phyloP scores from a whole-genome alignment of 2,329 filamentous ascomycete species.

The Furcasterigmium sp. region DNA sequence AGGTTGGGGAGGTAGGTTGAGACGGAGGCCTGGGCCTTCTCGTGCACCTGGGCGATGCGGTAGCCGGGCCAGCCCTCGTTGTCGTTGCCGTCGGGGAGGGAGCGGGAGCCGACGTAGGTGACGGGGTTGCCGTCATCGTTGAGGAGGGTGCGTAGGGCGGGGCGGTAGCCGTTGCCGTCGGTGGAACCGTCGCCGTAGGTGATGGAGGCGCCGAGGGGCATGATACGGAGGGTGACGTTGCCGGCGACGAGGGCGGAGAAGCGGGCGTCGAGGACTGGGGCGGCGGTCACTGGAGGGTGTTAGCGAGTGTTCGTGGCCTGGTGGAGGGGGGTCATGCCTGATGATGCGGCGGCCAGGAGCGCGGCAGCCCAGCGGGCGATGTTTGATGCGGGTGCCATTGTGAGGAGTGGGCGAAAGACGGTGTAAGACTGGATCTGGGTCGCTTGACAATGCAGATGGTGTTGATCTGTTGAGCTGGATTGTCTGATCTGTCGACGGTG shows the following conservation, averaged over 20 bases:
- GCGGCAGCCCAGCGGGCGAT: slow-evolving; percentile 4
- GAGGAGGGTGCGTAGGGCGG: slow-evolving; percentile 23
- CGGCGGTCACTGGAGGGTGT: slow-evolving; percentile 7
- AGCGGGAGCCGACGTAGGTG: slow-evolving; percentile 35
- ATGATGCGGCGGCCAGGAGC: slow-evolving; percentile 5
- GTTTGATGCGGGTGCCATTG: slow-evolving; percentile 4
- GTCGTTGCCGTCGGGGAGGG: slow-evolving; percentile 33
- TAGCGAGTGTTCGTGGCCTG: not conserved
- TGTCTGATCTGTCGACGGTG: too few relatives aligned
- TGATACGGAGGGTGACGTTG: slow-evolving; percentile 30
- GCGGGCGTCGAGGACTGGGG: slow-evolving; percentile 6
- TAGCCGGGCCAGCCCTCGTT: slow-evolving; percentile 39
- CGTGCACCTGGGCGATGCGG: slow-evolving; percentile 31
- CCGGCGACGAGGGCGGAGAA: slow-evolving; percentile 10
- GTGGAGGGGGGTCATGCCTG: slow-evolving; percentile 3
- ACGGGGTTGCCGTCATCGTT: slow-evolving; percentile 24
- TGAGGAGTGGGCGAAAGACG: too few relatives aligned
- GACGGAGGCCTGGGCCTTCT: slow-evolving; percentile 24
- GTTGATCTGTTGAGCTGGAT: too few relatives aligned
- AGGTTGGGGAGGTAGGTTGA: slow-evolving; percentile 29
- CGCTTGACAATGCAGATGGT: too few relatives aligned
- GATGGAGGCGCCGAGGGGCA: slow-evolving; percentile 39
- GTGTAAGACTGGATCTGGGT: too few relatives aligned
- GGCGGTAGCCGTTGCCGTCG: slow-evolving; percentile 33
- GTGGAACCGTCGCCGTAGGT: slow-evolving; percentile 29